Base-by-base conservation (phyloP, 2,329 filamentous ascomycete genomes). In the Onygenales sp. region DNA sequence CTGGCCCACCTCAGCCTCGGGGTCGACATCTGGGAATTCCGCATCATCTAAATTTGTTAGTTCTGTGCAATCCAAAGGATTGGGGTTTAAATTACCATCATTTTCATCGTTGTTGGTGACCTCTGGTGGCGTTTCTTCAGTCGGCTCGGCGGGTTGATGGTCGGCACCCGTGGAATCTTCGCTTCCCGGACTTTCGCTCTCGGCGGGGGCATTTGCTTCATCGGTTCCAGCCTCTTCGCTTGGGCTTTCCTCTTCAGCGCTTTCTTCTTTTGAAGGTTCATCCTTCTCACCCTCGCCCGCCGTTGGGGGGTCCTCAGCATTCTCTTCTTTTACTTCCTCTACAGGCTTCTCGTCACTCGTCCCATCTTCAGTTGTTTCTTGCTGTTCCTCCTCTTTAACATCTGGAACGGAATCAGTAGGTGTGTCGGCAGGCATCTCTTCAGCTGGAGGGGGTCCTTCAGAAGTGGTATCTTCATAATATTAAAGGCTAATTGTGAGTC, bases 51-150 rank as follows among this genome's bases (percentile, higher is more conserved):
- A 33, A 4, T 37, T 37, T 10, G 39, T 51, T 27, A 51, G 49
- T 27, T n/a, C 13, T 32, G 31, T 17, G 21, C n/a, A 6, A 31
- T 11, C 27, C 14, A 34, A 10, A 44, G 7, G 43, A 21, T 27
- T 2, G 5, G 40, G 13, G 11, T 43, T 11, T 42, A 54, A 58
- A 61, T 57, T 37, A 59, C 60, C 53, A 59, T 61, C 33, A 56
- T 61, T 36, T 56, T 63, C 44, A 56, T 47, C 59, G 49, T 53
- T 54, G 13, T 14, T 37, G 10, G 17, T 8, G 36, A 1, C 21
- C 9, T 40, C 45, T 36, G 14, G 32, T 8, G 33, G n/a, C 9
- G 45, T 13, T 42, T 42, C 37, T 5, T 11, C 27, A 4, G 13
- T 10, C 39, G 48, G 7, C 27, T 40, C 48, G 13, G 21, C 7